Evolutionary conservation across 257 asterid species (phyloP), one percentile per base, ranked within the genome.

Genomic region (Lycium ferocissimum): DNA sequence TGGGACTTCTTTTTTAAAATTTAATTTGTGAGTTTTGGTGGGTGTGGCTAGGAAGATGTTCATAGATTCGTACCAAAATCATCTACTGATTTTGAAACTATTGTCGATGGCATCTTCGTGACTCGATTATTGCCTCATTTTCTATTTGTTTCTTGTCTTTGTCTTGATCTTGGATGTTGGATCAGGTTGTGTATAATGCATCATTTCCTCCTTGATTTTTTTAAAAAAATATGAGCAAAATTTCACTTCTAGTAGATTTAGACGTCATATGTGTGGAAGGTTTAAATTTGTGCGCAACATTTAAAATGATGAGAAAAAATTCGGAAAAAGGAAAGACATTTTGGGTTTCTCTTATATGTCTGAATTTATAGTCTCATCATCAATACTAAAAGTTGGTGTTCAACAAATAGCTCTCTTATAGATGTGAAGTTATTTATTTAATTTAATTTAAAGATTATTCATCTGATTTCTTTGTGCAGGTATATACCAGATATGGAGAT

Each of bases 1-100:
- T 17, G 13, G 51, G 53, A 70, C 7, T 15, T 70, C 1, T 26
- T 67, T 20, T 7, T 45, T 62, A 66, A 43, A 81, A 18, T 11
- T 57, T 82, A 38, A 66, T 33, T 59, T 56, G 56, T 86, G 79
- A 12, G 2, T 59, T 62, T 62, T 80, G 66, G 54, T 71, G 88
- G 92, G 89, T 69, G 81, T 90, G 79, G 86, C 86, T 76, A 88
- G 83, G 81, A 85, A 83, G 80, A 80, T 88, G 87, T 88, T 88
- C 85, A 59, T 88, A 33, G 49, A 63, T 65, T 80, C 87, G 35
- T 18, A 81, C 85, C 54, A 54, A 57, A 72, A 61, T 81, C 84
- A 14, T 37, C 66, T 37, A 54, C 72, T 62, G 61, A 79, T 51
- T 40, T 8, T 6, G 33, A 7, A 69, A 45, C 72, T 26, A 26